Evolutionary conservation across 805 yeast genomes (phyloP).

Genomic region (Yarrowia osloensis): DNA sequence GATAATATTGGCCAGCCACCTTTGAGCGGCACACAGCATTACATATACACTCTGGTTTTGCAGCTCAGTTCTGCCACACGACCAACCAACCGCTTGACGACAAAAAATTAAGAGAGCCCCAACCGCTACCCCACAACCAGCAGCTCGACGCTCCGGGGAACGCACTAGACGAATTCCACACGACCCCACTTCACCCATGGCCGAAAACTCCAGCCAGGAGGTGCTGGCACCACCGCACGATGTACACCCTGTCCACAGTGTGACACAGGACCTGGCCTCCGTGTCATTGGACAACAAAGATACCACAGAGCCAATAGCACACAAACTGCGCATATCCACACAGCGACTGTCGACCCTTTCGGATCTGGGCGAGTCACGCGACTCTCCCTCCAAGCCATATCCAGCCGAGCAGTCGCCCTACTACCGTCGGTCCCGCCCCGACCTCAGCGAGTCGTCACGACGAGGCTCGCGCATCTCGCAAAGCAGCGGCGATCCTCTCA

Average conservation of each 20-base stretch:
- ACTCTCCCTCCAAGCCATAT: slow-evolving; percentile 21
- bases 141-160: background rate
- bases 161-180: background rate
- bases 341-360: slow-evolving; percentile 21
- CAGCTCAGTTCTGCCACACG: slow-evolving; percentile 7
- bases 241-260: slow-evolving; percentile 15
- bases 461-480: slow-evolving; percentile 21
- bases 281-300: slow-evolving; percentile 16
- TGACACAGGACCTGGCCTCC: slow-evolving; percentile 1
- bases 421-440: slow-evolving; percentile 14
- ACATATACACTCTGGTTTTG: slow-evolving; percentile 1
- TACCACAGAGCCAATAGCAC: slow-evolving; percentile 24
- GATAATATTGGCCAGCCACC: background rate
- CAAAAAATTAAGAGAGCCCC: background rate
- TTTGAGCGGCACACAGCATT: background rate
- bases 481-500: slow-evolving; percentile 13
- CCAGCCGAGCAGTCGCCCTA: slow-evolving; percentile 25
- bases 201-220: slow-evolving; percentile 4
- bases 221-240: slow-evolving; percentile 2
- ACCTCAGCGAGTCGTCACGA: slow-evolving; percentile 25
- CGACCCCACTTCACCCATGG: background rate
- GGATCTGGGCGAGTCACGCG: slow-evolving; percentile 25
- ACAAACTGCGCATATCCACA: slow-evolving; percentile 28
- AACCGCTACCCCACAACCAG: slow-evolving; percentile 4
- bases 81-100: background rate